Conservation (phyloP, 140 eudicot species). For the Erigeron philadelphicus region DNA sequence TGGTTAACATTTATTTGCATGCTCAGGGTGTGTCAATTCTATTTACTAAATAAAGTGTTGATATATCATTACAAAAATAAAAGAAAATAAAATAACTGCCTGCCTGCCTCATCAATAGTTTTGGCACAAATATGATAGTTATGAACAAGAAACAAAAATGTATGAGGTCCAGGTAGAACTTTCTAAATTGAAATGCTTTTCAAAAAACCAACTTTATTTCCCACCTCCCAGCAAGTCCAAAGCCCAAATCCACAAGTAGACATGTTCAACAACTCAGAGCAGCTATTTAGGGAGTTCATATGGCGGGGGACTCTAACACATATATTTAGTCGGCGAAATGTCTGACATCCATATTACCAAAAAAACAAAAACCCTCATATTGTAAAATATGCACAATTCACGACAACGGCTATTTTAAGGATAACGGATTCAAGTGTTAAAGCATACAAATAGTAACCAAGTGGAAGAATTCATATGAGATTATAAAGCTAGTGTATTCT, state of each 20-base stretch:
- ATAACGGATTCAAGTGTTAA: background rate
- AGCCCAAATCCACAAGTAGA: background rate
- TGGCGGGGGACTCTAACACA: too few relatives aligned
- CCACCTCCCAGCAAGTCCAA: background rate
- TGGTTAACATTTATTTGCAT: background rate
- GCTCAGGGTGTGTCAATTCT: background rate
- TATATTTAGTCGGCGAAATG: too few relatives aligned
- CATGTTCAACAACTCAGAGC: conserved; percentile 1
- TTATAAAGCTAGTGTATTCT: background rate
- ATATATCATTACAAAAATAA: background rate
- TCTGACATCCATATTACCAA: background rate
- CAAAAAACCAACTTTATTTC: background rate
- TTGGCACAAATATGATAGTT: background rate
- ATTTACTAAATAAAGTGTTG: background rate
- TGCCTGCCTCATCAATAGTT: background rate
- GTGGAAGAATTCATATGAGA: background rate
- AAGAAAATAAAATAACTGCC: too few relatives aligned
- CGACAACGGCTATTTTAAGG: background rate
- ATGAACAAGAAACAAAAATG: background rate
- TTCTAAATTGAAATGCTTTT: background rate
- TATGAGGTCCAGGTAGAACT: background rate
- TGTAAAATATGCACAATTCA: conserved; percentile 13
- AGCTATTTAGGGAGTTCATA: background rate
- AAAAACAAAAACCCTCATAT: conserved; percentile 7
- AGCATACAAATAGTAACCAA: background rate